A percentile compares a stretch with the other conserved stretches of the same genome.
Conservation (phyloP, 148 eudicot genomes). For the Rhododendron williamsianum region DNA sequence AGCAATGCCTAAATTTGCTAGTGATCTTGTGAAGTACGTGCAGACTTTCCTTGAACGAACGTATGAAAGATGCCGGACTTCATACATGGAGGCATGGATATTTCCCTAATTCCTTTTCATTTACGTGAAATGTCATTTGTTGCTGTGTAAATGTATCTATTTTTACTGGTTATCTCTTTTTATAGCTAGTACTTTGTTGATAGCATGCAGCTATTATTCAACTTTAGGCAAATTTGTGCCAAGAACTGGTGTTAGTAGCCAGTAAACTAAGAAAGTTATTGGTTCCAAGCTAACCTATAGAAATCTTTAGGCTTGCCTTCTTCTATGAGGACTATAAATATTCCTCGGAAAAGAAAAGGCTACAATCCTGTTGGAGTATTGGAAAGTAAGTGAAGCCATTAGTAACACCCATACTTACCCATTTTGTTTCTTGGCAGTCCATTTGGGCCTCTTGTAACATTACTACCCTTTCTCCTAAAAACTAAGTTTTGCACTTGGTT, state of each 20-base stretch:
- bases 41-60: slow-evolving; percentile 94
- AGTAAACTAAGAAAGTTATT: not conserved
- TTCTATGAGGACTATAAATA: not conserved
- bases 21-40: slow-evolving; percentile 85
- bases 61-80: slow-evolving; percentile 98
- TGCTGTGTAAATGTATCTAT: not conserved
- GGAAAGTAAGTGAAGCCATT: not conserved
- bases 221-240: not conserved
- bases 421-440: not conserved
- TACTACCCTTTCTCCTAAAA: not conserved
- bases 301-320: not conserved
- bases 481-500: not conserved
- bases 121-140: slow-evolving; percentile 2
- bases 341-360: not conserved
- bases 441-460: not conserved
- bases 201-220: not conserved
- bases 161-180: not conserved
- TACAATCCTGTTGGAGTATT: not conserved
- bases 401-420: not conserved
- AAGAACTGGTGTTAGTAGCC: not conserved
- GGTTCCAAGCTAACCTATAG: not conserved
- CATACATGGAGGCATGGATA: slow-evolving; percentile 83
- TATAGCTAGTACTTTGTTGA: not conserved
- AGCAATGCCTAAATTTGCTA: slow-evolving; percentile 94
- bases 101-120: slow-evolving; percentile 8